Percentiles rank a stretch among this genome's conserved stretches.
These are phyloP conservation scores for Berberis vulgaris DNA, from an alignment of 164 flowering plant genomes.

Conservation along the genomic window DNA sequence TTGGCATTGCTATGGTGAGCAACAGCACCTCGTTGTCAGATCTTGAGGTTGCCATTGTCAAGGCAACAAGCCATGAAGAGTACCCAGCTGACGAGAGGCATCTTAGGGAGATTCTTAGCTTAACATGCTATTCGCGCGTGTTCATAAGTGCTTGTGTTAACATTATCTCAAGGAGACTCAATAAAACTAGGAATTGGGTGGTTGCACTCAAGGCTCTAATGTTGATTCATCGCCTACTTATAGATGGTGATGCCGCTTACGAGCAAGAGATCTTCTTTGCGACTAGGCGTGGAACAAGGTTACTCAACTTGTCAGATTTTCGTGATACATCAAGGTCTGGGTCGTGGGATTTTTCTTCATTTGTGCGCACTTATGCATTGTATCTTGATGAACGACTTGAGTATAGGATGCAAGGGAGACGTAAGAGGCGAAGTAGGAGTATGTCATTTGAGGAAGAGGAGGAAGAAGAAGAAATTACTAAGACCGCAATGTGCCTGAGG, in stretches of 20 bases:
- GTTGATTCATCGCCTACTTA: conserved; percentile 54
- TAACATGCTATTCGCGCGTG: conserved; percentile 43
- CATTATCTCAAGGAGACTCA: conserved; percentile 51
- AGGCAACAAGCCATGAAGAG: conserved; percentile 88
- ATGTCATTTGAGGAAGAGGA: conserved; percentile 16
- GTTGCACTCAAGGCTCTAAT: conserved; percentile 75
- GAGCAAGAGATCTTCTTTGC: conserved; percentile 74
- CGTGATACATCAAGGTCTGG: conserved; percentile 60
- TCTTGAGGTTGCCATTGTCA: conserved; percentile 78
- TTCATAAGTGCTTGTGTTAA: conserved; percentile 52
- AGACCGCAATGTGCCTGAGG: neutral
- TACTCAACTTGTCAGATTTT: conserved; percentile 80
- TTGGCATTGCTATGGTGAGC: conserved; percentile 37
- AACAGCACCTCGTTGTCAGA: conserved; percentile 58
- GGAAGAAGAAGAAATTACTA: conserved; percentile 19
- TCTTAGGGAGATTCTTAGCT: conserved; percentile 42
- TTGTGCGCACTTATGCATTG: conserved; percentile 61
- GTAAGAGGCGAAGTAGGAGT: conserved; percentile 13
- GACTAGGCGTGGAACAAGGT: conserved; percentile 68
- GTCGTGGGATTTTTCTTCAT: conserved; percentile 83
- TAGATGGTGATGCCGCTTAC: conserved; percentile 59
- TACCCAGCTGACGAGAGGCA: conserved; percentile 66
- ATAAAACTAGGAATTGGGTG: conserved; percentile 75
- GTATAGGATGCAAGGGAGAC: conserved; percentile 46
- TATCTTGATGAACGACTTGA: conserved; percentile 78